phyloP scores from a whole-genome alignment of 306 rosid species.

The Citrullus mucosospermus region DNA sequence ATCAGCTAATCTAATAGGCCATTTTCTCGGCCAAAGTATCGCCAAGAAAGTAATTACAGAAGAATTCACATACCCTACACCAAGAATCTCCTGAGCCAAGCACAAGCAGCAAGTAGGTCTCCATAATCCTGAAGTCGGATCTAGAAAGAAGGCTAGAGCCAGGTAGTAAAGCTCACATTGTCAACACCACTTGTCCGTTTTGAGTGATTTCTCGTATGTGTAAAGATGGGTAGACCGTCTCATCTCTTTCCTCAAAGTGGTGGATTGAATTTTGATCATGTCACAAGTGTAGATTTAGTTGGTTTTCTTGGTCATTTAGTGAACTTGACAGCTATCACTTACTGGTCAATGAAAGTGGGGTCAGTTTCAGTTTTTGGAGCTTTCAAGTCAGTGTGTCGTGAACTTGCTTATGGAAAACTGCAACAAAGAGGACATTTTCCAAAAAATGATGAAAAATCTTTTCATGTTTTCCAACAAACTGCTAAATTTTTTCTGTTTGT shows the following conservation, averaged over 20 bases:
- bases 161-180: too few species aligned
- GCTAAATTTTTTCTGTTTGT: not conserved
- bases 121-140: too few species aligned
- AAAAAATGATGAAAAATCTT: not conserved
- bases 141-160: too few species aligned
- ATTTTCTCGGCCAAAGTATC: not conserved
- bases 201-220: too few species aligned
- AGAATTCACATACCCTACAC: not conserved
- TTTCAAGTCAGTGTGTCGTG: not conserved
- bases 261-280: not conserved
- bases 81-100: not conserved
- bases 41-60: not conserved
- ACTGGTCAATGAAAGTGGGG: not conserved
- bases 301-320: not conserved
- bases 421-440: not conserved
- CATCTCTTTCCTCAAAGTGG: too few species aligned
- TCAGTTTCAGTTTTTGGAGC: not conserved
- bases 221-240: too few species aligned
- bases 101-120: too few species aligned
- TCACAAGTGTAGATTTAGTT: not conserved
- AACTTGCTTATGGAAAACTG: not conserved
- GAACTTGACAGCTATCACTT: too few species aligned
- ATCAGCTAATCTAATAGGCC: not conserved
- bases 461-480: not conserved
- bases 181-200: too few species aligned